Evolutionary conservation across 2,329 filamentous ascomycete genomes (phyloP), one percentile per base, ranked within the genome.

Genomic region (Cladophialophora immunda): DNA sequence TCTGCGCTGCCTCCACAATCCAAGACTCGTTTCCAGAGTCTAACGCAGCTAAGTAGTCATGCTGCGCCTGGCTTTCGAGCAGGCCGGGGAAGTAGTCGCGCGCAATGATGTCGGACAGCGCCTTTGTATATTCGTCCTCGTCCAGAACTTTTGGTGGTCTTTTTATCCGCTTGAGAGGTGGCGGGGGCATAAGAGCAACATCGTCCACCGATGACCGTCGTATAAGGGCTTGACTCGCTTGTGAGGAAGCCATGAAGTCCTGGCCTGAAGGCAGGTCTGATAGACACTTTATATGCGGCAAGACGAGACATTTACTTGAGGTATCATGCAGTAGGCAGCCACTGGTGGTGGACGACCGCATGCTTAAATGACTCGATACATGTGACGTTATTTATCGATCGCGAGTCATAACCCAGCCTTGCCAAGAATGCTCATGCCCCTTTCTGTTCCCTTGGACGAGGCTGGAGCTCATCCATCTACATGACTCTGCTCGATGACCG

Each of bases 31-130:
- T 90, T 65, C 90, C 90, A 17, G 94, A 97, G 8, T 97, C 93
- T 8, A 98, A 81, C 0, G 95, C 95, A 75, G 96, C 90, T 32
- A 99, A 84, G 73, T 97, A 98, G 74, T 99, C 95, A 76, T 93
- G 90, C 77, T 97, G 93, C 0, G 90, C 90, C 73, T 97, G 89
- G 15, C 89, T 90, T 77, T 98, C 93, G 4, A 94, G 82, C 0
- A 99, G 84, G 0, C 94, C 95, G 0, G 95, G 95, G 75, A 98
- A 99, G 83, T 97, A 99, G 83, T 99, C 95, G 71, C 95, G 89
- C 9, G 93, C 92, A 70, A 99, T 97, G 76, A 99, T 98, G 73
- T 95, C 90, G 0, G 94, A 97, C 30, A 99, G 84, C 0, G 92
- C 91, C 65, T 93, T 89, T 1, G 93, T 95, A 79, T 99, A 99